Base-by-base conservation (phyloP, 495 filamentous ascomycete genomes). In the Saxophila tyrrhenica region DNA sequence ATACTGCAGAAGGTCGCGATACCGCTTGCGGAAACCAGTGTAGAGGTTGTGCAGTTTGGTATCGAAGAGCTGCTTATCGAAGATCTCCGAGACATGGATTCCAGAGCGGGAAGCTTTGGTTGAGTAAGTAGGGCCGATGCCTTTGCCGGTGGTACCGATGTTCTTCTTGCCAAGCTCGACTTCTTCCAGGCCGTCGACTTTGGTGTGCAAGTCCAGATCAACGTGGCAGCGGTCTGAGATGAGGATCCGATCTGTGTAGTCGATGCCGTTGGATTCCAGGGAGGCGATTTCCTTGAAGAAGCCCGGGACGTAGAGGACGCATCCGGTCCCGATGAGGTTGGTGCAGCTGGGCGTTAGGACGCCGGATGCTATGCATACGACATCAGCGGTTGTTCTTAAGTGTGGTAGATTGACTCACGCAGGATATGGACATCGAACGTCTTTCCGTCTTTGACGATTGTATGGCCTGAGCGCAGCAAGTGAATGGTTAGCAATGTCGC, bases 261-360 rank as follows among this genome's bases (percentile, higher is more conserved):
- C 65, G 48, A 94, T 68, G 17, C 89, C 89, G 71, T 94, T 85
- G 39, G 70, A 70, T 64, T 88, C 76, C 16, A 90, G 68, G 23
- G 75, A 75, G 48, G 76, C 75, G 52, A 95, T 75, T 70, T 96
- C 90, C 66, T 84, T 82, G 78, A 94, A 94, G 77, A 96, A 92
- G 44, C 76, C 77, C 48, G 85, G 85, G 45, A 94, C 75, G 73
- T 95, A 85, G 53, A 95, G 78, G 51, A 94, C 89, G 48, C 83
- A 83, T 51, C 87, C 87, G 54, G 84, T 83, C 49, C 89, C 89
- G 67, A 95, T 87, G 46, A 96, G 72, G 73, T 92, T 95, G 58
- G 82, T 73, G 68, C 59, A 62, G 80, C 87, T 51, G 71, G 72
- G 2, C 84, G 87, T 73, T 11, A 95, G 81, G 48, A 85, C 86